Evolutionary conservation across 805 yeast species (phyloP).

Genomic region (Candida ulmi): DNA sequence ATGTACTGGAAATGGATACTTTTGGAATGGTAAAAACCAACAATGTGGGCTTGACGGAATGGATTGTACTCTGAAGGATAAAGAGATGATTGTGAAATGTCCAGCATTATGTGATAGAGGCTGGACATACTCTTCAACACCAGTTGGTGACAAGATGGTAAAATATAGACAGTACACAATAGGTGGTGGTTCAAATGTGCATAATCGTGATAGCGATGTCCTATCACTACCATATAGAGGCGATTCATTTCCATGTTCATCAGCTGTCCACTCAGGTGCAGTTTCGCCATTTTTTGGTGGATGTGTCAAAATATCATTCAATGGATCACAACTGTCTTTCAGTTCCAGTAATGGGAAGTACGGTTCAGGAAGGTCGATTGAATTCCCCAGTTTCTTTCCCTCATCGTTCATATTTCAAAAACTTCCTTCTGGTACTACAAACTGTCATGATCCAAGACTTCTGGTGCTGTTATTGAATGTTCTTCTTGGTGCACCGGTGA

Average conservation of each 20-base stretch:
- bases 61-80: slow-evolving; percentile 17
- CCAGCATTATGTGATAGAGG: slow-evolving; percentile 85
- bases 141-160: slow-evolving; percentile 63
- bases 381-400: slow-evolving; percentile 70
- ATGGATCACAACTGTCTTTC: slow-evolving; percentile 48
- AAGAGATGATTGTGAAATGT: slow-evolving; percentile 60
- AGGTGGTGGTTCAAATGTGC: slow-evolving; percentile 58
- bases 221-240: slow-evolving; percentile 69
- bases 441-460: slow-evolving; percentile 68
- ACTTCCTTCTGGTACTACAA: slow-evolving; percentile 32
- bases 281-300: slow-evolving; percentile 76
- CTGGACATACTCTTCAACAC: slow-evolving; percentile 66
- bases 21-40: slow-evolving; percentile 75
- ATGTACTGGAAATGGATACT: slow-evolving; percentile 38
- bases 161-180: slow-evolving; percentile 69
- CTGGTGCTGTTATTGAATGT: slow-evolving; percentile 53
- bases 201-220: slow-evolving; percentile 14
- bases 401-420: slow-evolving; percentile 58
- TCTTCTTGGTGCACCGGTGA: slow-evolving; percentile 55
- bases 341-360: slow-evolving; percentile 41
- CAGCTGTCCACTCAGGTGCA: slow-evolving; percentile 83
- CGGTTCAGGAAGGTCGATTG: slow-evolving; percentile 45
- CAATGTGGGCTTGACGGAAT: slow-evolving; percentile 70
- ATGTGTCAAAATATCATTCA: slow-evolving; percentile 56
- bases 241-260: slow-evolving; percentile 85